phyloP scores from a whole-genome alignment of 1,284 basidiomycete genomes.

The Peniophora sp. region DNA sequence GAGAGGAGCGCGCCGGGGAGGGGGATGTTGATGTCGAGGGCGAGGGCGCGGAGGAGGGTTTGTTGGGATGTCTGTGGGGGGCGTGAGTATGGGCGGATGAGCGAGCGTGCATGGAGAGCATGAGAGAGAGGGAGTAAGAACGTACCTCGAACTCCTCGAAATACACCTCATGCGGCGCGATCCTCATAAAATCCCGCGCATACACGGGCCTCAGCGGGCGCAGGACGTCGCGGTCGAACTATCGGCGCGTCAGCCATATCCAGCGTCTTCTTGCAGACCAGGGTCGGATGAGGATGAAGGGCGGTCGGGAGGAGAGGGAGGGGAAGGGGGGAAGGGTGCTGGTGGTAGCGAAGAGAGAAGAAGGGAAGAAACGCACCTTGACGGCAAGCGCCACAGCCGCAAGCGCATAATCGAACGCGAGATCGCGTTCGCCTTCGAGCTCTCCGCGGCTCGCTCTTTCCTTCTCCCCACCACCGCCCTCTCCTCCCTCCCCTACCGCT shows the following conservation, averaged over 20 bases:
- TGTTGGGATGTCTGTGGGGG: conserved; percentile 3
- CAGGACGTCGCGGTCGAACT: conserved; percentile 15
- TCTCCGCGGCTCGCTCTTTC: no score
- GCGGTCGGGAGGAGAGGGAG: no score
- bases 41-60: conserved; percentile 9
- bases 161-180: conserved; percentile 16
- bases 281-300: no score
- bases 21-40: conserved; percentile 7
- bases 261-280: no score
- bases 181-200: conserved; percentile 13
- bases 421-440: conserved; percentile 1
- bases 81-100: background rate
- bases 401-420: conserved; percentile 12
- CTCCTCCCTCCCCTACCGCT: no score
- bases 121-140: background rate
- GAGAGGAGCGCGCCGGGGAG: conserved; percentile 10
- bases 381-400: conserved; percentile 11
- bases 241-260: background rate
- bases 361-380: conserved; percentile 7
- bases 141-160: conserved; percentile 16
- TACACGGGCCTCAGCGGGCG: conserved; percentile 14
- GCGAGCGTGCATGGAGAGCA: background rate
- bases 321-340: background rate
- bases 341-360: background rate
- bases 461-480: no score